Evolutionary conservation across 306 rosid species (phyloP), one percentile per base, ranked within the genome.

Genomic region (Canavalia gladiata): DNA sequence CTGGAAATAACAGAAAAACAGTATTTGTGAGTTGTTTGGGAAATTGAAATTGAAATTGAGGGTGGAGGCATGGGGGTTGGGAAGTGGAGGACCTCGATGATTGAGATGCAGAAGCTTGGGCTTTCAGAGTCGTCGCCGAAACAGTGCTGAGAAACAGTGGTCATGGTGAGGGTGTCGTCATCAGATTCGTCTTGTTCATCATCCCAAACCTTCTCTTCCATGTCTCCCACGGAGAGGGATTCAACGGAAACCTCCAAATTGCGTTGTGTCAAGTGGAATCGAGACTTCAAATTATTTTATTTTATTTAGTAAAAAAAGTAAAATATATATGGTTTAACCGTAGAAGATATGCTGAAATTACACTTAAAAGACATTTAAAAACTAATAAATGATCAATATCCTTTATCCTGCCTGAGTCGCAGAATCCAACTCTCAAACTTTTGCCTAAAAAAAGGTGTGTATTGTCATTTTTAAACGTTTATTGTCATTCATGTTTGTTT

Each of bases 71-170:
- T 18, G 25, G 25, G 25, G 47, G 18, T 77, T 72, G 54, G 68
- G 68, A 58, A 69, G 39, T 59, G 25, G 76, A 47, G 72, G 18
- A 92, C 96, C 97, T 92, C 97, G 31, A 87, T 83, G 81, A 91
- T 84, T 43, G 96, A 90, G 81, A 93, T 81, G 56, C 86, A 76
- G 51, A 89, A 83, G 37, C 28, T 77, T 68, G 87, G 80, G 1
- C 58, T 37, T 43, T 72, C 86, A 18, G 81, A 4, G 6, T 88
- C 81, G 29, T 85, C 90, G 33, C 89, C 87, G 76, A 90, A 92
- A 74, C 6, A 30, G 79, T 93, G 99, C 7, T 72, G 84, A 9
- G 97, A 91, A 52, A 85, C 68, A 37, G 97, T 87, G 25, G 86
- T 89, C 94, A 88, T 88, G 0, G 56, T 43, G 30, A 31, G 66